phyloP scores from a whole-genome alignment of 495 filamentous ascomycete genomes.

The Amniculicola lignicola region DNA sequence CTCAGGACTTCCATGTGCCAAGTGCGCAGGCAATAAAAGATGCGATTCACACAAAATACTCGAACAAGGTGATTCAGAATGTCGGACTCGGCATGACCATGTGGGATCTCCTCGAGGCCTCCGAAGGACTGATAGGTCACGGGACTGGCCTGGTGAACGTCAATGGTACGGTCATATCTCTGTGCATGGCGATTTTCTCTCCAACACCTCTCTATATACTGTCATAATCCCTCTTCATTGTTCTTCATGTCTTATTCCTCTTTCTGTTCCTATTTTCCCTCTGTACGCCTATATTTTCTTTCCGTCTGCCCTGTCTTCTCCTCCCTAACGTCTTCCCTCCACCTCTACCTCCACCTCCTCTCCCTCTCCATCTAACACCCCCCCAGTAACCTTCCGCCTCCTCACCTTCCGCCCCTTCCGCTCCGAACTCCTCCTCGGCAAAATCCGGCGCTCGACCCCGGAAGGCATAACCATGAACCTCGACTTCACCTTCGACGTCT shows the following conservation, averaged over 20 bases:
- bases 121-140: slow-evolving; percentile 89
- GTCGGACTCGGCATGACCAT: slow-evolving; percentile 89
- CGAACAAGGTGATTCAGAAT: slow-evolving; percentile 86
- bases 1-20: slow-evolving; percentile 77
- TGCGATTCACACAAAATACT: slow-evolving; percentile 91
- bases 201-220: background rate
- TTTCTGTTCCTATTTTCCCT: background rate
- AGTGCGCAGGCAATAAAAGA: slow-evolving; percentile 81
- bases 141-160: slow-evolving; percentile 86
- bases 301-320: background rate
- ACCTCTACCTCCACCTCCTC: background rate
- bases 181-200: background rate
- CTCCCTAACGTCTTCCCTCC: background rate
- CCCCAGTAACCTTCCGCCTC: slow-evolving; percentile 79
- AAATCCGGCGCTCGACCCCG: slow-evolving; percentile 66
- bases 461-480: slow-evolving; percentile 75
- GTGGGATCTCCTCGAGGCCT: slow-evolving; percentile 79
- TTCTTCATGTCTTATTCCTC: too few relatives aligned
- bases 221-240: too few relatives aligned
- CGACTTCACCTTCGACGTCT: slow-evolving; percentile 89
- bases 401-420: slow-evolving; percentile 95
- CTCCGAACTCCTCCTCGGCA: slow-evolving; percentile 79
- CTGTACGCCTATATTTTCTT: background rate
- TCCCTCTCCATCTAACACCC: background rate
- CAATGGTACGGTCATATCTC: slow-evolving; percentile 60